Conservation (phyloP, 129 eudicot species). For the Chrysanthemum makinoi region DNA sequence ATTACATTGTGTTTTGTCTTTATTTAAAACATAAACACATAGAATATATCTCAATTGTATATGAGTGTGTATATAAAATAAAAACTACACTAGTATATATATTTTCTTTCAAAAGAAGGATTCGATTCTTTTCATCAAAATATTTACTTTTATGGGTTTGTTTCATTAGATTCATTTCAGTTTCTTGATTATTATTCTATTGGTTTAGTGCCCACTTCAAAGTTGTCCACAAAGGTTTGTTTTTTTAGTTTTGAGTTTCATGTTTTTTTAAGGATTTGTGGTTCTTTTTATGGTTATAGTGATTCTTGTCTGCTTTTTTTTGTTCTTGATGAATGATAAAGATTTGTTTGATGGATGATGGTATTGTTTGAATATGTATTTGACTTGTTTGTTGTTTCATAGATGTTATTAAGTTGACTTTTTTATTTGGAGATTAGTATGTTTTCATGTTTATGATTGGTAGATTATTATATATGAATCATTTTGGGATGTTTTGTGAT, state of each 20-base stretch:
- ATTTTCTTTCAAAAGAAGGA: slow-evolving; percentile 20
- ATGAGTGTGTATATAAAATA: slow-evolving; percentile 7
- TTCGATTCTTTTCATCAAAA: slow-evolving; percentile 39
- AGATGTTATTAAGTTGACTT: slow-evolving; percentile 27
- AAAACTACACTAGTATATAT: slow-evolving; percentile 12
- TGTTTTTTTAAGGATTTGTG: too few relatives aligned
- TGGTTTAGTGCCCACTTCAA: slow-evolving; percentile 1
- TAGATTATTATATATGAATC: slow-evolving; percentile 13
- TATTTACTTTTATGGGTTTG: slow-evolving; percentile 22
- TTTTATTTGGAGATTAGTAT: slow-evolving; percentile 9
- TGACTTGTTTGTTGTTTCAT: neutral
- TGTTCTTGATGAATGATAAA: neutral
- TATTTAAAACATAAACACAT: neutral
- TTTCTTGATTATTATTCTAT: slow-evolving; percentile 12
- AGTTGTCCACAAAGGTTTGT: neutral
- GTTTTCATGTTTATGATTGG: slow-evolving; percentile 15
- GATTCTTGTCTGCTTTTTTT: slow-evolving; percentile 3
- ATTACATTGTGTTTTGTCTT: slow-evolving; percentile 28
- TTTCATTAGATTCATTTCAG: slow-evolving; percentile 13
- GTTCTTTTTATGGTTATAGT: too few relatives aligned
- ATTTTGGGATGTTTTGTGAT: slow-evolving; percentile 2
- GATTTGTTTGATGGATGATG: too few relatives aligned
- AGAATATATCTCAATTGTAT: slow-evolving; percentile 23
- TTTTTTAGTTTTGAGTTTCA: too few relatives aligned
- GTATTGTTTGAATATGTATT: too few relatives aligned